Evolutionary conservation across 2,329 filamentous ascomycete species (phyloP).

Genomic region (Chaetomiaceae sp.): DNA sequence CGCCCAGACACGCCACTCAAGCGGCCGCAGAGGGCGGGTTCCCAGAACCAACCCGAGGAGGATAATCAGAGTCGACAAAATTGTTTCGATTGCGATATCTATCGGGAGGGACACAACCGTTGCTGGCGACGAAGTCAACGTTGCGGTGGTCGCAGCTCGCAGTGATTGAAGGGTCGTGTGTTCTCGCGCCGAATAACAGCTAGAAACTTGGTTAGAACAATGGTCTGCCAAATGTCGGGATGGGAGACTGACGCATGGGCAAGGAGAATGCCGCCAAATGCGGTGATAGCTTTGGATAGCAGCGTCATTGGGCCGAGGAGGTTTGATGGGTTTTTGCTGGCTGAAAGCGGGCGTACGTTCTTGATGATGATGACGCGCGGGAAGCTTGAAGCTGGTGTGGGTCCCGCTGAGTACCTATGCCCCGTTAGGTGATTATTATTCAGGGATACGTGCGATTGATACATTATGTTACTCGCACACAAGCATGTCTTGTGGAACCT

Average conservation of each 20-base stretch:
- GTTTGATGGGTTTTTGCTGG: constrained; percentile 7
- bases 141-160: constrained; percentile 42
- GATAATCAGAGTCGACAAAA: constrained; percentile 75
- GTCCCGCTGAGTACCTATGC: too few relatives aligned
- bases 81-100: constrained; percentile 83
- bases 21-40: constrained; percentile 74
- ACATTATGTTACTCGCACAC: too few relatives aligned
- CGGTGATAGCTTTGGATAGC: constrained; percentile 64
- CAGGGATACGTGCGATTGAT: too few relatives aligned
- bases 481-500: too few relatives aligned
- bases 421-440: too few relatives aligned
- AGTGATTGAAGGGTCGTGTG: constrained; percentile 69
- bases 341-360: not conserved
- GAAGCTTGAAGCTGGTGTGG: not conserved
- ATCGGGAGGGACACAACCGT: constrained; percentile 58
- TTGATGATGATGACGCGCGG: not conserved
- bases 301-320: constrained; percentile 56
- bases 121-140: constrained; percentile 39
- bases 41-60: constrained; percentile 76
- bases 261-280: constrained; percentile 71
- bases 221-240: constrained; percentile 5
- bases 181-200: constrained; percentile 95
- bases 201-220: constrained; percentile 36
- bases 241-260: constrained; percentile 71
- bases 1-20: constrained; percentile 77